These are phyloP conservation scores for Picochlorum sp. DNA, from an alignment of 139 green algal genomes.

Conservation along the genomic window DNA sequence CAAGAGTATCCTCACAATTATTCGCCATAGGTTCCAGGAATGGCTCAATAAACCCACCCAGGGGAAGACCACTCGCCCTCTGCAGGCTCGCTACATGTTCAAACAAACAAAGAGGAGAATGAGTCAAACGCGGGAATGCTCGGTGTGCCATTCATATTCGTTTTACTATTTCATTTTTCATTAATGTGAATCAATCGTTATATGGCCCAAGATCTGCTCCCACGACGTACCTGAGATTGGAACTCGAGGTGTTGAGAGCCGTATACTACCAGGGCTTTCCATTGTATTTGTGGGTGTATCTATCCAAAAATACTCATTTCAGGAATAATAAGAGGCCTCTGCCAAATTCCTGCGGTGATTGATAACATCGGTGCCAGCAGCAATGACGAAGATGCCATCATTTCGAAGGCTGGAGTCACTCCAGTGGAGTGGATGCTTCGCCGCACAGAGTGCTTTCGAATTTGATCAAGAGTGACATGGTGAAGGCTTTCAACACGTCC, in stretches of 20 bases:
- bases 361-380: slow-evolving; percentile 16
- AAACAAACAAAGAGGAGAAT: background rate
- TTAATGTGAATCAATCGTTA: too few relatives aligned
- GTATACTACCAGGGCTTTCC: too few relatives aligned
- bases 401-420: slow-evolving; percentile 29
- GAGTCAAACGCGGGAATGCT: too few relatives aligned
- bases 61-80: background rate
- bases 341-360: too few relatives aligned
- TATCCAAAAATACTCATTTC: too few relatives aligned
- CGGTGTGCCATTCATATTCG: too few relatives aligned
- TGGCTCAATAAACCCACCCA: background rate
- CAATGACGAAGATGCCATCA: slow-evolving; percentile 30
- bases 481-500: slow-evolving; percentile 42
- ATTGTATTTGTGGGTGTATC: too few relatives aligned
- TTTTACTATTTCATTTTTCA: too few relatives aligned
- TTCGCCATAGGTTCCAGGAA: background rate
- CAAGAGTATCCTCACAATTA: background rate
- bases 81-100: background rate
- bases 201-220: too few relatives aligned
- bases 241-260: too few relatives aligned
- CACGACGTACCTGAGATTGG: too few relatives aligned
- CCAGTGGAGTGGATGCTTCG: slow-evolving; percentile 32
- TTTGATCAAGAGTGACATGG: slow-evolving; percentile 37
- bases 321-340: too few relatives aligned
- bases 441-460: slow-evolving; percentile 20